phyloP scores from a whole-genome alignment of 2,329 filamentous ascomycete species.

The Aspergillus sclerotialis region DNA sequence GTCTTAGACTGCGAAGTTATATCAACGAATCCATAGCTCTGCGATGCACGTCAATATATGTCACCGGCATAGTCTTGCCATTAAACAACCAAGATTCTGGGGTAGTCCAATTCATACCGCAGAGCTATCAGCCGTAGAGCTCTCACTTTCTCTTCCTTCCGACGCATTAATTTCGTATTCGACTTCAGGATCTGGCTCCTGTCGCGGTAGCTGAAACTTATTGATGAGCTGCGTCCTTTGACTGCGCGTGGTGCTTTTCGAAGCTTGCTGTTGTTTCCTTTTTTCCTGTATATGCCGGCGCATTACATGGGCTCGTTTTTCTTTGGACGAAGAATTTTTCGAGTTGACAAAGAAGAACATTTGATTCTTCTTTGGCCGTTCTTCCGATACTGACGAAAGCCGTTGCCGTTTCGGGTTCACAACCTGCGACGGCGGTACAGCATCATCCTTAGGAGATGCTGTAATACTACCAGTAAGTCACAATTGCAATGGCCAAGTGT shows the following conservation, averaged over 20 bases:
- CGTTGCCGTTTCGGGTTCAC: conserved; percentile 19
- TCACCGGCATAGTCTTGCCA: neutral
- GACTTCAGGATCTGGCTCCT: conserved; percentile 2
- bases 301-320: conserved; percentile 40
- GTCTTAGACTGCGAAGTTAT: conserved; percentile 8
- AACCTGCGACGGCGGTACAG: conserved; percentile 4
- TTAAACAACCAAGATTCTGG: neutral
- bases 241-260: conserved; percentile 11
- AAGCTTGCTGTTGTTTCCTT: conserved; percentile 24
- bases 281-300: conserved; percentile 39
- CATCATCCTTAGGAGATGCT: conserved; percentile 14
- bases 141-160: conserved; percentile 2
- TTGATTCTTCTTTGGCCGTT: conserved; percentile 19
- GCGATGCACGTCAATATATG: neutral
- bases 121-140: conserved; percentile 5
- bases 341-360: conserved; percentile 36
- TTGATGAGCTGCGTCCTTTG: conserved; percentile 11
- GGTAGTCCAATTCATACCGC: conserved; percentile 12
- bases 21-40: neutral
- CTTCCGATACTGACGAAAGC: conserved; percentile 15
- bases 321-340: conserved; percentile 30
- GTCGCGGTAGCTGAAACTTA: conserved; percentile 20
- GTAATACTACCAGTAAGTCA: neutral
- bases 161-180: conserved; percentile 2
- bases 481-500: too few relatives aligned